Evolutionary conservation across 805 yeast genomes (phyloP).

Genomic region (Scheffersomyces ergatensis): DNA sequence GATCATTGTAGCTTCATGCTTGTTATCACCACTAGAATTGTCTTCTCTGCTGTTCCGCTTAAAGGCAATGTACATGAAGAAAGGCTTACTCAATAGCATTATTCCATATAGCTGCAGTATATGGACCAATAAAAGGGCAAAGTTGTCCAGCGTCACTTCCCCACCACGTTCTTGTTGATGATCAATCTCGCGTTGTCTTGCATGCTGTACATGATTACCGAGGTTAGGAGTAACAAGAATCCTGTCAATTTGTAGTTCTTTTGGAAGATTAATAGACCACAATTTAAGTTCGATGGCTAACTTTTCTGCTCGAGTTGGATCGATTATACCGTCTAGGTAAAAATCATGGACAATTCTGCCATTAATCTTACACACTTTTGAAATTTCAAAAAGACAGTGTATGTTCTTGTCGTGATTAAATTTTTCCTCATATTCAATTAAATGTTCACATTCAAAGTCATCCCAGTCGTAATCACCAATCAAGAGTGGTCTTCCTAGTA

Average conservation of each 20-base stretch:
- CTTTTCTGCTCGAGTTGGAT: conserved; percentile 23
- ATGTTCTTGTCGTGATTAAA: conserved; percentile 14
- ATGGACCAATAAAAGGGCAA: conserved; percentile 28
- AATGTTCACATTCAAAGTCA: conserved; percentile 15
- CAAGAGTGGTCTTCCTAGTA: conserved; percentile 34
- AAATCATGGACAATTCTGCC: conserved; percentile 27
- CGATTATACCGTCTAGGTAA: conserved; percentile 25
- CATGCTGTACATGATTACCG: no score
- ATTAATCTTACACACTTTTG: conserved; percentile 22
- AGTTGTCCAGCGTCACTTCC: conserved; percentile 8
- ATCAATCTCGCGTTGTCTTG: conserved; percentile 7
- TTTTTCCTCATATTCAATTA: background rate
- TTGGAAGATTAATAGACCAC: conserved; percentile 29
- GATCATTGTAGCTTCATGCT: conserved; percentile 10
- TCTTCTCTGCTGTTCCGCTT: conserved; percentile 2
- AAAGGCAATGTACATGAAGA: conserved; percentile 29
- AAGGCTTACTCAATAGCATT: conserved; percentile 35
- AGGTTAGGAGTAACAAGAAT: conserved; percentile 12
- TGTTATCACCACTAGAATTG: conserved; percentile 5
- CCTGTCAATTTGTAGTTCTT: conserved; percentile 20
- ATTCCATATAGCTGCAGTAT: conserved; percentile 32
- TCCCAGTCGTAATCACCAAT: conserved; percentile 38
- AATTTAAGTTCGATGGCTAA: conserved; percentile 29
- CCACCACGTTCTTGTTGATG: background rate
- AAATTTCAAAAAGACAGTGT: conserved; percentile 20